Evolutionary conservation across 2,329 filamentous ascomycete genomes (phyloP), one percentile per base, ranked within the genome.

Genomic region (Colletotrichum ledebouriae): DNA sequence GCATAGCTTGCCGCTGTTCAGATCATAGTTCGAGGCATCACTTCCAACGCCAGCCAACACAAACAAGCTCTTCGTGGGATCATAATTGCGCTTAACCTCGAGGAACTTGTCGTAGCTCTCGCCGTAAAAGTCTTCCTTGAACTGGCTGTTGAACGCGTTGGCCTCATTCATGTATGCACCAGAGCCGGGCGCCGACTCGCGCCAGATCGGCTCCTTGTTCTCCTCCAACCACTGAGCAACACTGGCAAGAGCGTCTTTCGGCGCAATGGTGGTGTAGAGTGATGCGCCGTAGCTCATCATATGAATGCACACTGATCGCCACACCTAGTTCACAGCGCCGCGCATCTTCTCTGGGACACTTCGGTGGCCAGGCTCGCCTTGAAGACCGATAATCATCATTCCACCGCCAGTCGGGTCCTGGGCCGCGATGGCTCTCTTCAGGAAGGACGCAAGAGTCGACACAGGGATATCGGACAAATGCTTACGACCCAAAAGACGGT

Each of bases 321-420:
- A 86, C 1, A 82, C 82, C 1, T 82, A 83, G 58, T 81, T 79
- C 22, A 79, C 73, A 6, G 80, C 76, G n/a, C 59, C 59, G 3
- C 52, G 64, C 64, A 63, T 63, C 39, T 63, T 53, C 10, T 67
- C 44, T 15, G 64, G 52, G 11, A 59, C 59, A 1, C 20, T 63
- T 13, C 59, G 64, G 15, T 63, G 65, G 4, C 70, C 66, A 15
- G 46, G 34, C 1, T 66, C 70, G 3, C 69, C 66, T 17, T 71
- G 67, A 7, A 70, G 69, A 4, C 69, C 70, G 46, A 72, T 67
- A 6, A 69, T 63, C 58, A 53, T 58, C 37, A 71, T 57, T 2
- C 22, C 20, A 15, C 37, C 55, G 15, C 52, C 25, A 6, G 39
- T 59, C 5, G 64, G 44, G 29, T 53, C 17, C 20, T 64, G 47